Base-by-base conservation (phyloP, 139 green algal species). In the Chlorella sp. region DNA sequence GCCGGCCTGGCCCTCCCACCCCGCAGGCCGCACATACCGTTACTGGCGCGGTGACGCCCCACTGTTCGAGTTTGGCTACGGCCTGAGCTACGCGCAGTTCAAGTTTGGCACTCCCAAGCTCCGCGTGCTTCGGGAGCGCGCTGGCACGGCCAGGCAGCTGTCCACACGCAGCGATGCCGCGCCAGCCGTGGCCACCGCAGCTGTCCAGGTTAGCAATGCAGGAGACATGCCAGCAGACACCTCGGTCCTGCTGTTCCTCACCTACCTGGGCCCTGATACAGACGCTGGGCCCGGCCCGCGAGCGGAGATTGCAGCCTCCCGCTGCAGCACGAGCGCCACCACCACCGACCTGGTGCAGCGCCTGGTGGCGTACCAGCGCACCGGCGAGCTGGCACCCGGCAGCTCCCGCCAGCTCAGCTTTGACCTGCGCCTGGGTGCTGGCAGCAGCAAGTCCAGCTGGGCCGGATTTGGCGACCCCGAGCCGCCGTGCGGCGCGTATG, bases 401-500 rank as follows among this genome's bases (percentile, higher is more conserved):
- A 11, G 7, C 26, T 16, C 70, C 38, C 12, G 25, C 25, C 70
- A 36, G 32, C 39, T 78, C 39, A 38, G 32, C 26, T 78, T 78
- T 36, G 25, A 47, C 18, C 70, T 78, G 70, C 70, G 23, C 9
- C 70, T 78, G 25, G 70, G 70, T 11, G 39, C 39, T 12, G 70
- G 70, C 70, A 78, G 70, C 70, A 78, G 70, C 70, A 47, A n/a
- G 26, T 60, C 39, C 26, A 78, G 39, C 70, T 78, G 70, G 70
- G 41, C 70, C 0, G 70, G 70, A 1, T 78, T 78, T 78, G 70
- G 70, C 12, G 70, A 78, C 70, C 70, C 70, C 0, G 12, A 28
- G 39, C 39, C 70, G 39, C 70, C 70, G 26, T 78, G 70, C 26
- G 70, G 70, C 3, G 26, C 39, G 17, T 78, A 78, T 38, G 70